Evolutionary conservation across 2,329 filamentous ascomycete species (phyloP).

Genomic region (Paecilomyces variotii): DNA sequence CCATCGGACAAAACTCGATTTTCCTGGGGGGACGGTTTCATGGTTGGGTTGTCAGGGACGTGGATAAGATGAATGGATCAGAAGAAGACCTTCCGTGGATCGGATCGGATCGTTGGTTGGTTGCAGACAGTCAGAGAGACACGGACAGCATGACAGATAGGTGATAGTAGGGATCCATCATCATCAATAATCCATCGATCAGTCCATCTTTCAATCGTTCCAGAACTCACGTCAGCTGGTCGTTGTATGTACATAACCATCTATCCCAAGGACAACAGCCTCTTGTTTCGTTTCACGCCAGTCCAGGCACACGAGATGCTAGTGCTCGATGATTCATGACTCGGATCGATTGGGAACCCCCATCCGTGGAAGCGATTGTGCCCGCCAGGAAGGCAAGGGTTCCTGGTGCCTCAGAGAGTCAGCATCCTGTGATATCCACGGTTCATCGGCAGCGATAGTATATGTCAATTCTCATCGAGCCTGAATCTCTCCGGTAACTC

Average conservation of each 20-base stretch:
- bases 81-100: neutral
- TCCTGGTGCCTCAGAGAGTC: neutral
- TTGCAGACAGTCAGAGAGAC: neutral
- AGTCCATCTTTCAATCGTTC: no score
- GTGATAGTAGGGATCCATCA: no score
- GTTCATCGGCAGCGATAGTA: neutral
- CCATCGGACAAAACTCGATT: no score
- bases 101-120: neutral
- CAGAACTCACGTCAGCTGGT: neutral
- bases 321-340: conserved; percentile 1
- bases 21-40: no score
- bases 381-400: neutral
- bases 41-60: no score
- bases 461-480: no score
- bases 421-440: neutral
- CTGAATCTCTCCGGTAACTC: neutral
- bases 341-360: neutral
- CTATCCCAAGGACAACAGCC: neutral
- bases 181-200: no score
- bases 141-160: no score
- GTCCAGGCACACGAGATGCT: neutral
- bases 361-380: neutral
- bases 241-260: neutral
- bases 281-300: neutral
- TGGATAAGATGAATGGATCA: neutral